phyloP scores from a whole-genome alignment of 1,139 yeast genomes.

The Hemisphaericaspora lyxosophila region DNA sequence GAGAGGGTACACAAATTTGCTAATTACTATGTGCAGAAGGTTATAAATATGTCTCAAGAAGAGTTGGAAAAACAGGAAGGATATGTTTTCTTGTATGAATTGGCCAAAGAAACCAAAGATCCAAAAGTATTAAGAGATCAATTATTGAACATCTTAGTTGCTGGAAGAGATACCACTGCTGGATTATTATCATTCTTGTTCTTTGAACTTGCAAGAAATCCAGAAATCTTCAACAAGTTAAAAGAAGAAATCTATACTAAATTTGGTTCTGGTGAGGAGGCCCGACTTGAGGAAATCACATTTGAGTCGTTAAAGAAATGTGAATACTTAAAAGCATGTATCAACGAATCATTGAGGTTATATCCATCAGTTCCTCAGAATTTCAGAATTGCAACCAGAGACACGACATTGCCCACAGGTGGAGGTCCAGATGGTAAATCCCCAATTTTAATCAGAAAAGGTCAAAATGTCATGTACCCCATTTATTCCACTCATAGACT shows the following conservation, averaged over 20 bases:
- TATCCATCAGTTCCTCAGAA: slow-evolving; percentile 57
- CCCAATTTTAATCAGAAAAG: slow-evolving; percentile 46
- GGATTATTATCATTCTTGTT: slow-evolving; percentile 49
- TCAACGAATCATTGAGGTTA: slow-evolving; percentile 51
- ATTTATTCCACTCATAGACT: slow-evolving; percentile 45
- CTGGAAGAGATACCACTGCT: slow-evolving; percentile 62
- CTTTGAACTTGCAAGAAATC: slow-evolving; percentile 47
- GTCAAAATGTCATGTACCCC: slow-evolving; percentile 38
- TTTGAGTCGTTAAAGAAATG: slow-evolving; percentile 51
- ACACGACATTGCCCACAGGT: slow-evolving; percentile 54
- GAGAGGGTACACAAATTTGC: slow-evolving; percentile 36
- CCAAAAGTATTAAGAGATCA: slow-evolving; percentile 52
- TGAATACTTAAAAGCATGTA: slow-evolving; percentile 46
- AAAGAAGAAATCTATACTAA: slow-evolving; percentile 34
- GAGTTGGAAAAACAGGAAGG: slow-evolving; percentile 41
- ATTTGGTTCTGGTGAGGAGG: slow-evolving; percentile 33
- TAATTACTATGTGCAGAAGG: slow-evolving; percentile 29
- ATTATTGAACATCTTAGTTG: slow-evolving; percentile 50
- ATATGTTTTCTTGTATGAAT: slow-evolving; percentile 51
- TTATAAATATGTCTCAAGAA: slow-evolving; percentile 26
- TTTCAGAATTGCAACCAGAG: slow-evolving; percentile 41
- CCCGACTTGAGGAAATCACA: slow-evolving; percentile 27
- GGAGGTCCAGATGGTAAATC: slow-evolving; percentile 47
- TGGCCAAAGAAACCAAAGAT: slow-evolving; percentile 50
- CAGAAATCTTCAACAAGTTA: slow-evolving; percentile 37